These are phyloP conservation scores for Phylloporus sp. DNA, from an alignment of 768 basidiomycete species.

Conservation along the genomic window DNA sequence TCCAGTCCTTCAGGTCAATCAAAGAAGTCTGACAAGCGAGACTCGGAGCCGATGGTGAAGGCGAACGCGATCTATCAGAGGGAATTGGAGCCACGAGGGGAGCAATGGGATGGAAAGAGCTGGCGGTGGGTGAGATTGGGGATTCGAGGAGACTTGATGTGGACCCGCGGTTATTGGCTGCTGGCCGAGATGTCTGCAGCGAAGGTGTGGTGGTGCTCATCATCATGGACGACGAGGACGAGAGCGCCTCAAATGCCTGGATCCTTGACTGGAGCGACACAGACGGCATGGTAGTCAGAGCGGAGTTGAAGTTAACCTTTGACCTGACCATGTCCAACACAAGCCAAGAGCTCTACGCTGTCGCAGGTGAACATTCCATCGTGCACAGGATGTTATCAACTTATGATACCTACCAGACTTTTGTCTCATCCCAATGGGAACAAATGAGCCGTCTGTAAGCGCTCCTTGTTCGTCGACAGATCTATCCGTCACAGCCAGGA, in stretches of 20 bases:
- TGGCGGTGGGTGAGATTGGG: slow-evolving; percentile 48
- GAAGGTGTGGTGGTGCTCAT: background rate
- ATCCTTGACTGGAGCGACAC: slow-evolving; percentile 55
- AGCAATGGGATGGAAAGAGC: slow-evolving; percentile 39
- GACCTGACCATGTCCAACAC: slow-evolving; percentile 13
- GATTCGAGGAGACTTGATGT: slow-evolving; percentile 41
- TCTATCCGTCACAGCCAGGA: background rate
- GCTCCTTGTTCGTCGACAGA: slow-evolving; percentile 3
- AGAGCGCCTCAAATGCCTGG: slow-evolving; percentile 58
- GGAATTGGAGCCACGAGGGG: slow-evolving; percentile 31
- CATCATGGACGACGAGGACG: slow-evolving; percentile 26
- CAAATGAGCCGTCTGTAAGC: slow-evolving; percentile 63
- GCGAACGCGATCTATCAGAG: slow-evolving; percentile 33
- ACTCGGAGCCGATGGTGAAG: slow-evolving; percentile 44
- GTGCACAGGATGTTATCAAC: background rate
- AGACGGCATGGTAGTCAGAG: slow-evolving; percentile 36
- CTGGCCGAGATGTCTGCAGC: slow-evolving; percentile 3
- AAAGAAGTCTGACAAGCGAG: slow-evolving; percentile 51
- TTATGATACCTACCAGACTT: slow-evolving; percentile 52
- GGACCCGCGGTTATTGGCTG: slow-evolving; percentile 1
- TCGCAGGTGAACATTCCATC: slow-evolving; percentile 52
- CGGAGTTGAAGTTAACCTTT: background rate
- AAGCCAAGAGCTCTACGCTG: slow-evolving; percentile 60
- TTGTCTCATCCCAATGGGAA: slow-evolving; percentile 85
- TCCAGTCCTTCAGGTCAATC: slow-evolving; percentile 72